These are phyloP conservation scores for Neonectria neomacrospora DNA, from an alignment of 2,329 filamentous ascomycete species.

Conservation along the genomic window DNA sequence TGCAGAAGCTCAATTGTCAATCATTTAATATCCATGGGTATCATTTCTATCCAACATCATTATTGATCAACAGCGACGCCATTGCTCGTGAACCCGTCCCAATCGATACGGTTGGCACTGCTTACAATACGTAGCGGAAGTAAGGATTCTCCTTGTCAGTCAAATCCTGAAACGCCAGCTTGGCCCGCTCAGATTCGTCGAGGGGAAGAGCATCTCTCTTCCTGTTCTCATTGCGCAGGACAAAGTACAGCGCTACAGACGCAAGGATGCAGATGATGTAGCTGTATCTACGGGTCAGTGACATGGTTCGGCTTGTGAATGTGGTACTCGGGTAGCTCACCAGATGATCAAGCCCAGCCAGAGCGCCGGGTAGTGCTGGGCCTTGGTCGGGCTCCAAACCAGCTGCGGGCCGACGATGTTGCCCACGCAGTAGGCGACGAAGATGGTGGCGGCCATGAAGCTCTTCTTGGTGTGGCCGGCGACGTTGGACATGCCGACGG, in stretches of 20 bases:
- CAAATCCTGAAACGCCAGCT: conserved; percentile 73
- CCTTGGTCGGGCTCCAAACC: conserved; percentile 73
- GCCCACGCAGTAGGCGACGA: conserved; percentile 79
- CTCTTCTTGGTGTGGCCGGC: conserved; percentile 83
- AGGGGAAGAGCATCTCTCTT: conserved; percentile 58
- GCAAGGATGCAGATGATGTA: conserved; percentile 75
- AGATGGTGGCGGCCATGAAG: conserved; percentile 78
- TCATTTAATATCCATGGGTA: neutral
- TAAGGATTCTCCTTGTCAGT: conserved; percentile 76
- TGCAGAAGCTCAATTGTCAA: neutral
- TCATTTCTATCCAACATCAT: neutral
- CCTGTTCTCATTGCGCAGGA: conserved; percentile 70
- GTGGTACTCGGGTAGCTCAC: conserved; percentile 45
- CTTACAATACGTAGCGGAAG: conserved; percentile 66
- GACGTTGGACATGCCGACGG: conserved; percentile 71
- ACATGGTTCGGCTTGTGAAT: rapidly evolving
- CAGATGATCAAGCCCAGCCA: conserved; percentile 76
- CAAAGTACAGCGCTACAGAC: conserved; percentile 64
- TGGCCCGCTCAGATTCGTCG: conserved; percentile 70
- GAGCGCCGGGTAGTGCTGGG: conserved; percentile 74
- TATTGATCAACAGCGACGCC: too few relatives aligned
- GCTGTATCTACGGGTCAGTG: conserved; percentile 49
- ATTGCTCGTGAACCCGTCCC: neutral
- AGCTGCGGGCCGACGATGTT: conserved; percentile 82
- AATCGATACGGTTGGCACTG: neutral